Conservation (phyloP, 441 rosid genomes). For the Adansonia rubrostipa region DNA sequence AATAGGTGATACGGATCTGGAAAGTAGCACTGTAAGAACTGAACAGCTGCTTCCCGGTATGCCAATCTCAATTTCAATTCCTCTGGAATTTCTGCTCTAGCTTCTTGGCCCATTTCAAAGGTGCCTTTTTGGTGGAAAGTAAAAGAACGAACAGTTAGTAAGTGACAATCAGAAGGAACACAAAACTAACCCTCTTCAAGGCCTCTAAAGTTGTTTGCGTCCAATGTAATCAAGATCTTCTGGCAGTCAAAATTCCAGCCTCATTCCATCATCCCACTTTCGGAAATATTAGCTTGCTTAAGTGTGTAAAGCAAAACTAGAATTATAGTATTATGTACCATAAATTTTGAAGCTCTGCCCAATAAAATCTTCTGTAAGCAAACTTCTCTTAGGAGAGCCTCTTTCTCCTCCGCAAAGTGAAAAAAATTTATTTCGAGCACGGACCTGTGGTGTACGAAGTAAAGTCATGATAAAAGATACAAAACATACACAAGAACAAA, state of each 20-base stretch:
- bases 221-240: slow-evolving; percentile 86
- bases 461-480: slow-evolving; percentile 25
- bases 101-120: slow-evolving; percentile 99
- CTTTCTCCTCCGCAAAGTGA: slow-evolving; percentile 83
- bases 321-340: slow-evolving; percentile 46
- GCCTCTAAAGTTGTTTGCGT: slow-evolving; percentile 90
- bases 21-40: slow-evolving; percentile 80
- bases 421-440: slow-evolving; percentile 90
- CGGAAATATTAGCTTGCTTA: slow-evolving; percentile 37
- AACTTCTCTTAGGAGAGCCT: slow-evolving; percentile 70
- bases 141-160: no score
- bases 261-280: slow-evolving; percentile 64
- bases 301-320: slow-evolving; percentile 13
- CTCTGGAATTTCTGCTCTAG: slow-evolving; percentile 79
- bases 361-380: slow-evolving; percentile 84
- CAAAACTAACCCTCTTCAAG: slow-evolving; percentile 74
- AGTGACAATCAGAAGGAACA: slow-evolving; percentile 17
- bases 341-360: slow-evolving; percentile 98
- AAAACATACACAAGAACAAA: slow-evolving; percentile 21
- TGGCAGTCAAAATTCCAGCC: slow-evolving; percentile 98
- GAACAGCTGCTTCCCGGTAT: slow-evolving; percentile 95
- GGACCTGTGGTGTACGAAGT: slow-evolving; percentile 59
- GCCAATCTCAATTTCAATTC: slow-evolving; percentile 88
- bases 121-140: slow-evolving; percentile 93
- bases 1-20: slow-evolving; percentile 82